Evolutionary conservation across 495 filamentous ascomycete genomes (phyloP).

Genomic region (Trichoderma orchidacearum): DNA sequence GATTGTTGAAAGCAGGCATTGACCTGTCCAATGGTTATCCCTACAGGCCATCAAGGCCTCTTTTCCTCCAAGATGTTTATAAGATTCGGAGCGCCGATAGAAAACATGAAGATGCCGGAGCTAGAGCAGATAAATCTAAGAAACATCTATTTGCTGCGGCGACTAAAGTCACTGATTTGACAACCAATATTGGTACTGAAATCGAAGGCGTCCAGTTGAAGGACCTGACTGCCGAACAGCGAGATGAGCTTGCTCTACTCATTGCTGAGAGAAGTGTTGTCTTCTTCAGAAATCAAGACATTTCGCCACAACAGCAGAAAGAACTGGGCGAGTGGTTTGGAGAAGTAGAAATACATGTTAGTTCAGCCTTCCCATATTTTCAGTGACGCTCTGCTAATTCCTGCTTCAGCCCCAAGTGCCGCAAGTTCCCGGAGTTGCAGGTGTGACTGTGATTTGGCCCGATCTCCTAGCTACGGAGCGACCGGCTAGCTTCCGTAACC

Average conservation of each 20-base stretch:
- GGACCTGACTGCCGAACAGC: slow-evolving; percentile 51
- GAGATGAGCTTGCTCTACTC: slow-evolving; percentile 56
- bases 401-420: slow-evolving; percentile 46
- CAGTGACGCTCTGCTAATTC: too few species aligned
- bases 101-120: slow-evolving; percentile 43
- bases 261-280: slow-evolving; percentile 64
- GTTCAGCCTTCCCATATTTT: slow-evolving; percentile 4
- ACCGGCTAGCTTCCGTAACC: slow-evolving; percentile 43
- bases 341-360: slow-evolving; percentile 53
- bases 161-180: slow-evolving; percentile 51
- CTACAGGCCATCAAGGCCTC: slow-evolving; percentile 48
- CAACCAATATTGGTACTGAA: slow-evolving; percentile 56
- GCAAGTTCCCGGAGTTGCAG: slow-evolving; percentile 52
- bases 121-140: slow-evolving; percentile 54
- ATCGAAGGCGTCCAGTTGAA: slow-evolving; percentile 58
- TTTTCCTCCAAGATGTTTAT: slow-evolving; percentile 54
- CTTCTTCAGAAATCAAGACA: slow-evolving; percentile 62
- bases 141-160: slow-evolving; percentile 49
- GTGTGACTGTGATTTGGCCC: slow-evolving; percentile 56
- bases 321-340: slow-evolving; percentile 52
- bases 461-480: slow-evolving; percentile 43
- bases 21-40: slow-evolving; percentile 54
- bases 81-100: slow-evolving; percentile 47
- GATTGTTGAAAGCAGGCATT: slow-evolving; percentile 49
- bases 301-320: slow-evolving; percentile 56